These are phyloP conservation scores for Calycina herbarum DNA, from an alignment of 2,329 filamentous ascomycete genomes.

Conservation along the genomic window DNA sequence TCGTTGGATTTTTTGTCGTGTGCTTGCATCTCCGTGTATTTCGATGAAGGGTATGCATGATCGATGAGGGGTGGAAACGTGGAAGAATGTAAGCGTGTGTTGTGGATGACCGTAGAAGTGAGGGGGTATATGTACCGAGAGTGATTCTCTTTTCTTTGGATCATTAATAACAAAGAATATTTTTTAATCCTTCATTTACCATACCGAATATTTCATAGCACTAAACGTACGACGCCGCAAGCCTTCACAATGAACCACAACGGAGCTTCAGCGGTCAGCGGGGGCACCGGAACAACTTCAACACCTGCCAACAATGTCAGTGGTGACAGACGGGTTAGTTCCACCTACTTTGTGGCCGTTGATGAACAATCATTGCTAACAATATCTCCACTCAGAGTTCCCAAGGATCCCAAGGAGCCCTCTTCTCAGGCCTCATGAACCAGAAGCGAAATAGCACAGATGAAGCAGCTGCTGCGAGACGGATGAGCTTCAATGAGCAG, in stretches of 20 bases:
- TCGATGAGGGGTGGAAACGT: conserved; percentile 1
- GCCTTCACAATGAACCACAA: conserved; percentile 8
- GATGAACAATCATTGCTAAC: background rate
- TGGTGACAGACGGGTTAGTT: conserved; percentile 27
- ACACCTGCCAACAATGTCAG: conserved; percentile 33
- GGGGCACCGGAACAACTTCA: conserved; percentile 23
- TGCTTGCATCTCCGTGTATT: background rate
- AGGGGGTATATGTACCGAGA: background rate
- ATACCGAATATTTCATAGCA: too few species aligned
- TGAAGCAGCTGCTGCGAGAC: conserved; percentile 38
- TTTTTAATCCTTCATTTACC: background rate
- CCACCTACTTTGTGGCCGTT: background rate
- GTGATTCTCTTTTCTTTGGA: background rate
- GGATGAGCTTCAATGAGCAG: conserved; percentile 48
- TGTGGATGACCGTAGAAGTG: background rate
- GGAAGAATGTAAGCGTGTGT: background rate
- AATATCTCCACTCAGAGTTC: background rate
- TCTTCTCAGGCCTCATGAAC: conserved; percentile 42
- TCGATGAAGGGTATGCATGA: background rate
- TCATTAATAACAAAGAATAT: background rate
- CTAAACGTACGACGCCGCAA: background rate
- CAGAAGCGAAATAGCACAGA: conserved; percentile 46
- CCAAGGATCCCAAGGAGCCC: conserved; percentile 23
- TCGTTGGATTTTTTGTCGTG: background rate
- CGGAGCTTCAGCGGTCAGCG: conserved; percentile 25